Evolutionary conservation across 192 early-diverging fungal genomes (phyloP).

Genomic region (Umbelopsis sp.): DNA sequence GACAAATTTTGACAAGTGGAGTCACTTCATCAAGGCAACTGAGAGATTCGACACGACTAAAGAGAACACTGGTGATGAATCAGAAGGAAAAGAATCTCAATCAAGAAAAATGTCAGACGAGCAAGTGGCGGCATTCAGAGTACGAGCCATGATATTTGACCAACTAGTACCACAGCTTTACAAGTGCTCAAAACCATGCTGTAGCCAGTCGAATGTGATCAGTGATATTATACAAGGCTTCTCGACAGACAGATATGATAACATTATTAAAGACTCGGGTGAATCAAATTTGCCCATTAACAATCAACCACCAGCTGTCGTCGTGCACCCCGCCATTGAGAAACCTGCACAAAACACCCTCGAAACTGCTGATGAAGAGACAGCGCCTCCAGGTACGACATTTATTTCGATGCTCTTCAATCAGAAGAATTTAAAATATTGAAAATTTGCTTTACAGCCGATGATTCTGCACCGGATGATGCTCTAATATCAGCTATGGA

Average conservation of each 20-base stretch:
- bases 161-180: conserved; percentile 66
- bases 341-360: conserved; percentile 39
- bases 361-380: conserved; percentile 30
- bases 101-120: conserved; percentile 13
- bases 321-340: conserved; percentile 17
- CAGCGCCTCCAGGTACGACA: not conserved
- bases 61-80: not conserved
- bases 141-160: conserved; percentile 76
- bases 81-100: not conserved
- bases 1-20: conserved; percentile 30
- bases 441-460: conserved; percentile 7
- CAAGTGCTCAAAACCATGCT: conserved; percentile 41
- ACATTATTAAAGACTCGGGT: not conserved
- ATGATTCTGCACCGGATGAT: not conserved
- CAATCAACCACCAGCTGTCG: conserved; percentile 20
- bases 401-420: not conserved
- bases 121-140: conserved; percentile 62
- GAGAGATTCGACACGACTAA: conserved; percentile 1
- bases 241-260: not conserved
- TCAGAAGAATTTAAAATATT: not conserved
- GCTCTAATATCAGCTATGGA: conserved; percentile 20
- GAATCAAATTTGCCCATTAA: not conserved
- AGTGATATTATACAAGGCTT: conserved; percentile 24
- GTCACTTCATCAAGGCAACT: conserved; percentile 16
- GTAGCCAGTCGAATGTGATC: conserved; percentile 40